Conservation (phyloP, 2,329 filamentous ascomycete species). For the Colletotrichum viniferum region DNA sequence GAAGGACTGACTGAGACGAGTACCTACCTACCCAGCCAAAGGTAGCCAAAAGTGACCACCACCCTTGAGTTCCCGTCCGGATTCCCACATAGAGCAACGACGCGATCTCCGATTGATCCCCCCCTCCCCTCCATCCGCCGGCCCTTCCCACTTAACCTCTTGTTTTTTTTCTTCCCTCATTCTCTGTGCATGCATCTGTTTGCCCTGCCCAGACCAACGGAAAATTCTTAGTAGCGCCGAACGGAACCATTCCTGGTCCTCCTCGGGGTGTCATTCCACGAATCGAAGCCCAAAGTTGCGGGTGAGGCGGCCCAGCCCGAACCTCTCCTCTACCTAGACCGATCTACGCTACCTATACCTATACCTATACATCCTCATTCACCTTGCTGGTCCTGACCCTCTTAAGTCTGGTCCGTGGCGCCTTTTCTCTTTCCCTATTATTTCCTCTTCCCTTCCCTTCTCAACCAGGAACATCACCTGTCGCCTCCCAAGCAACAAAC, state of each 20-base stretch:
- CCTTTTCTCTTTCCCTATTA: not conserved
- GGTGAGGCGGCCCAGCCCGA: constrained; percentile 16
- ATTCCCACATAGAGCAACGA: not conserved
- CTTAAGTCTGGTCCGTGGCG: not conserved
- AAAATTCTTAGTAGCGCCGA: constrained; percentile 8
- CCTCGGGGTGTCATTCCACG: constrained; percentile 19
- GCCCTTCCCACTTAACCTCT: constrained; percentile 13
- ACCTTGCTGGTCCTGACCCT: constrained; percentile 2
- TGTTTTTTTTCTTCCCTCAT: not conserved
- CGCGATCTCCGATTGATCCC: not conserved
- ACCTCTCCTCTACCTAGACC: not conserved
- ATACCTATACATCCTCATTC: not conserved
- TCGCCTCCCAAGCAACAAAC: not conserved
- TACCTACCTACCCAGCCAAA: not conserved
- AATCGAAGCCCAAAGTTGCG: constrained; percentile 11
- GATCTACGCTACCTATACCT: not conserved
- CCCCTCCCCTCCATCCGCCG: not conserved
- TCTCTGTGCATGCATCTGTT: not conserved
- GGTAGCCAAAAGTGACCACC: no score
- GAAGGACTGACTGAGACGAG: not conserved
- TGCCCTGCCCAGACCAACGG: constrained; percentile 4
- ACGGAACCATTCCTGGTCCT: constrained; percentile 1
- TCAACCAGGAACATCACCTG: not conserved
- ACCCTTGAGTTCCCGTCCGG: not conserved
- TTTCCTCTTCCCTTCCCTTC: not conserved